A percentile compares a stretch with the other conserved stretches of the same genome.
These are phyloP conservation scores for Pseudognaphalium luteoalbum DNA, from an alignment of 129 eudicot species.

Conservation along the genomic window DNA sequence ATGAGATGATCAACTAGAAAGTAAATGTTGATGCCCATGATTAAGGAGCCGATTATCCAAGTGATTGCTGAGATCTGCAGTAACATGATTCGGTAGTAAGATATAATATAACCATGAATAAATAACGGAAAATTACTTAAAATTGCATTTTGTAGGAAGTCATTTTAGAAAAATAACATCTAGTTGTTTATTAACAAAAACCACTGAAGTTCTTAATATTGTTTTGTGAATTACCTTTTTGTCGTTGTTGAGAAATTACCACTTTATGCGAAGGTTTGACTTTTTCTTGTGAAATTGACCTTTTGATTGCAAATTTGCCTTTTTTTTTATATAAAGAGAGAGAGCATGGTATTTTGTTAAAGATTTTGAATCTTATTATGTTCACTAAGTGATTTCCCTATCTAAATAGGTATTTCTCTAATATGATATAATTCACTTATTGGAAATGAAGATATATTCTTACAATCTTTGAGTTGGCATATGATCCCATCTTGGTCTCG, in stretches of 20 bases:
- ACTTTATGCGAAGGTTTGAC: too few relatives aligned
- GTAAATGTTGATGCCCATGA: constrained; percentile 90
- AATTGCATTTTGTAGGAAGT: background rate
- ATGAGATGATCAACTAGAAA: constrained; percentile 66
- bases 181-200: too few relatives aligned
- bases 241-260: too few relatives aligned
- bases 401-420: background rate
- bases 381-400: too few relatives aligned
- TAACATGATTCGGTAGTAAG: background rate
- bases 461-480: constrained; percentile 74
- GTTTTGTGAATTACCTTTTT: too few relatives aligned
- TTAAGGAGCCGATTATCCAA: constrained; percentile 83
- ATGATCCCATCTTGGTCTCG: constrained; percentile 86
- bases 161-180: background rate
- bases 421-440: background rate
- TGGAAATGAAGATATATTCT: constrained; percentile 11
- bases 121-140: background rate
- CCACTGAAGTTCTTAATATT: background rate
- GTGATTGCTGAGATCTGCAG: constrained; percentile 74
- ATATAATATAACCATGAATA: background rate
- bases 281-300: background rate
- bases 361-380: background rate
- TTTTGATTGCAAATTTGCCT: too few relatives aligned
- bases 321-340: too few relatives aligned
- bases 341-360: too few relatives aligned